phyloP scores from a whole-genome alignment of 495 filamentous ascomycete species.

The Podospora comata region DNA sequence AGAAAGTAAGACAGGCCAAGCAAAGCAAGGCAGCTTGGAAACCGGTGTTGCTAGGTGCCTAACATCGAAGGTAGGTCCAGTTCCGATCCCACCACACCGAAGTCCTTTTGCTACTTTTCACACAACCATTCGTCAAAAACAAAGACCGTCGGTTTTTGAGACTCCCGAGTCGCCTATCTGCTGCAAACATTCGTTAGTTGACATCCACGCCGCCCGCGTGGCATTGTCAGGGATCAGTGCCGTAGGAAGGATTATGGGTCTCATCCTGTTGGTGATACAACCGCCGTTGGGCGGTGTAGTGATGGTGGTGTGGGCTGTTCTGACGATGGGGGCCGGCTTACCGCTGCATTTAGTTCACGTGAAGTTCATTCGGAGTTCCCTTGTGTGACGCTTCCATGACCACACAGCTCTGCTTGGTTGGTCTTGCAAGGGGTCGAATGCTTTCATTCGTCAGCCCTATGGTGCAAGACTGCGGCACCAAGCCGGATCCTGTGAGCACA shows the following conservation, averaged over 20 bases:
- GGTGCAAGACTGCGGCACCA: neutral
- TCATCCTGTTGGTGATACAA: neutral
- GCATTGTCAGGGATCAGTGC: neutral
- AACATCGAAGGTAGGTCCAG: too few relatives aligned
- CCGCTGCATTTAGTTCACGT: neutral
- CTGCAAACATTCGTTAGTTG: neutral
- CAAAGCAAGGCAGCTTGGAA: neutral
- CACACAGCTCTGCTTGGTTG: neutral
- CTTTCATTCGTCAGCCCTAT: constrained; percentile 1
- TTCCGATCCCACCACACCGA: neutral
- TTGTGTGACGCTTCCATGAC: neutral
- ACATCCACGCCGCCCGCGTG: neutral
- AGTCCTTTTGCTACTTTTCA: neutral
- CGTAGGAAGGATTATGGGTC: neutral
- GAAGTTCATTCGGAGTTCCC: neutral
- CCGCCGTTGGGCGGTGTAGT: neutral
- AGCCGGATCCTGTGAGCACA: neutral
- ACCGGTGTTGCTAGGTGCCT: too few relatives aligned
- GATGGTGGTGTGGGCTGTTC: neutral
- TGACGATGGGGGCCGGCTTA: neutral
- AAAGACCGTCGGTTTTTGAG: neutral
- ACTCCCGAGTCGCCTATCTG: neutral
- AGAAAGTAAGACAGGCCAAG: neutral
- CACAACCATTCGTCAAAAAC: neutral
- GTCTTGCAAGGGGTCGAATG: neutral